phyloP scores from a whole-genome alignment of 1,284 basidiomycete species.

The Apiotrichum veenhuisii region DNA sequence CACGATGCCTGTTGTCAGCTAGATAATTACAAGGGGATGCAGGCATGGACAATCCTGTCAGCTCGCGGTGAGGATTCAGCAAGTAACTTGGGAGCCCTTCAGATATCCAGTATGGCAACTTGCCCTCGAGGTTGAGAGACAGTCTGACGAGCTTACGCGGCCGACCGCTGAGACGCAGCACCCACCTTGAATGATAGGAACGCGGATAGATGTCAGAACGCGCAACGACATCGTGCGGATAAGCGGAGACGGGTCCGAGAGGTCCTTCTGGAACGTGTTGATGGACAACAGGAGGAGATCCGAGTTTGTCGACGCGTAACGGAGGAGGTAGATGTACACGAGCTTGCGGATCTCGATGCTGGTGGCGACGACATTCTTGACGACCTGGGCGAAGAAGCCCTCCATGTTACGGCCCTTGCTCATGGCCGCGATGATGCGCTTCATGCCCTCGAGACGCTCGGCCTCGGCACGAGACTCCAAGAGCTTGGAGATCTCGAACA shows the following conservation, averaged over 20 bases:
- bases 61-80: no score
- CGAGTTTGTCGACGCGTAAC: slow-evolving; percentile 87
- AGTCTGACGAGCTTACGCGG: no score
- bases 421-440: slow-evolving; percentile 86
- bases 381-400: slow-evolving; percentile 87
- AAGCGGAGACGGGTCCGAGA: slow-evolving; percentile 85
- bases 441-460: slow-evolving; percentile 90
- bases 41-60: no score
- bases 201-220: slow-evolving; percentile 87
- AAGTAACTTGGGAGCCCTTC: no score
- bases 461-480: slow-evolving; percentile 79
- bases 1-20: slow-evolving; percentile 58
- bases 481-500: slow-evolving; percentile 66
- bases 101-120: no score
- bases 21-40: neutral
- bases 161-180: neutral
- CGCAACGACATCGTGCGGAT: slow-evolving; percentile 90
- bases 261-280: slow-evolving; percentile 98
- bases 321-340: slow-evolving; percentile 93
- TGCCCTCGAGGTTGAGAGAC: no score
- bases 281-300: slow-evolving; percentile 94
- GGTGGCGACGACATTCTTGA: slow-evolving; percentile 85
- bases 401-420: slow-evolving; percentile 89
- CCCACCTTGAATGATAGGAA: slow-evolving; percentile 71
- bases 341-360: slow-evolving; percentile 94